phyloP scores from a whole-genome alignment of 495 filamentous ascomycete genomes.

The Penicillium longicatenatum region DNA sequence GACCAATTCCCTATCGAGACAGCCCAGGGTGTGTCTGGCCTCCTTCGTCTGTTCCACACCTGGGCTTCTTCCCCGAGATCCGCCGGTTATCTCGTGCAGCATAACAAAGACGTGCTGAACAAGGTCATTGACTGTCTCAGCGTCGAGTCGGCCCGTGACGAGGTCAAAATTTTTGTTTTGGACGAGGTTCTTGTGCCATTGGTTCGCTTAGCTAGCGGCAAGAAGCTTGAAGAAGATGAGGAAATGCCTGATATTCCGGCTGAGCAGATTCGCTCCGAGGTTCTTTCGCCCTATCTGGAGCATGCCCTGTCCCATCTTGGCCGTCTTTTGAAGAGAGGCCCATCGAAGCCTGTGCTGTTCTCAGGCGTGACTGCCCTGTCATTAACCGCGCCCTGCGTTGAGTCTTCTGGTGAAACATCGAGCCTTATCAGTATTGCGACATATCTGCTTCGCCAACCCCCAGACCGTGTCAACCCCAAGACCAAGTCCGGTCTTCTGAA shows the following conservation, averaged over 20 bases:
- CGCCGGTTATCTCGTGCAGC: slow-evolving; percentile 65
- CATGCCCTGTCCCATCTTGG: slow-evolving; percentile 65
- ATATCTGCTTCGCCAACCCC: slow-evolving; percentile 82
- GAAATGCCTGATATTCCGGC: slow-evolving; percentile 55
- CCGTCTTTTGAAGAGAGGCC: slow-evolving; percentile 69
- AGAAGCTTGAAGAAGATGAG: slow-evolving; percentile 43
- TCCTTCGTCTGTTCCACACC: slow-evolving; percentile 75
- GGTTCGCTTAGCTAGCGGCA: slow-evolving; percentile 53
- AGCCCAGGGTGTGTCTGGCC: slow-evolving; percentile 81
- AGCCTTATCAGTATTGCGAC: slow-evolving; percentile 74
- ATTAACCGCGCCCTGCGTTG: slow-evolving; percentile 70
- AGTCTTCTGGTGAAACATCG: slow-evolving; percentile 65
- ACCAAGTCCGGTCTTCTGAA: slow-evolving; percentile 79
- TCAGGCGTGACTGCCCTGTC: slow-evolving; percentile 77
- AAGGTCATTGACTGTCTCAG: slow-evolving; percentile 72
- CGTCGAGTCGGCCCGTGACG: slow-evolving; percentile 77
- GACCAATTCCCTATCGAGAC: slow-evolving; percentile 83
- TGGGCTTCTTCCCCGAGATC: slow-evolving; percentile 72
- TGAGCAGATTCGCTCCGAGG: slow-evolving; percentile 55
- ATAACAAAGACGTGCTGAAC: slow-evolving; percentile 63
- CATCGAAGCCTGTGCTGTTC: slow-evolving; percentile 71
- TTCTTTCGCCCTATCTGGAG: slow-evolving; percentile 72
- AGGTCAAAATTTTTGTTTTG: slow-evolving; percentile 82
- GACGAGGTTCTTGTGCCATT: slow-evolving; percentile 66
- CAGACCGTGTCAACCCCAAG: slow-evolving; percentile 74